These are phyloP conservation scores for Diplodia mutila DNA, from an alignment of 2,329 filamentous ascomycete species.

Conservation along the genomic window DNA sequence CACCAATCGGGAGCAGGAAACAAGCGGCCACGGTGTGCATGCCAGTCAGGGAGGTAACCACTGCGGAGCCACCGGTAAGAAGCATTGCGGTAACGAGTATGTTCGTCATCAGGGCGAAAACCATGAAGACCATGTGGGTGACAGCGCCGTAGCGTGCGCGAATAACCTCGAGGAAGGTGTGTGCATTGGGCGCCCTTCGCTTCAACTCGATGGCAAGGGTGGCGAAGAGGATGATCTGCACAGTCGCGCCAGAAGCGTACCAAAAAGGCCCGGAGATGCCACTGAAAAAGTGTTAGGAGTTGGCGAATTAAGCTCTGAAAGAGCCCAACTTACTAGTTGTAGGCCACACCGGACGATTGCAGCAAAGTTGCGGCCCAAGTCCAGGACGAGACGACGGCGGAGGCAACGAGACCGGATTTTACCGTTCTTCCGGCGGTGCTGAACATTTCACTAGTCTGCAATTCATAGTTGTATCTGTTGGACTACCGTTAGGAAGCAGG, in stretches of 20 bases:
- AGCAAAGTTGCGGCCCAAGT: conserved; percentile 87
- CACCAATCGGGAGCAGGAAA: conserved; percentile 79
- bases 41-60: conserved; percentile 67
- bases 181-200: conserved; percentile 82
- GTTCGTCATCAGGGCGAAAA: conserved; percentile 51
- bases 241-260: conserved; percentile 60
- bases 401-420: conserved; percentile 84
- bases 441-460: conserved; percentile 93
- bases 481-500: background rate
- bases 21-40: conserved; percentile 80
- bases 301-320: background rate
- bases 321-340: conserved; percentile 61
- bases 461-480: conserved; percentile 66
- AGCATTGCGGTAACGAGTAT: conserved; percentile 89
- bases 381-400: conserved; percentile 91
- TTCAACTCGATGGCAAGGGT: conserved; percentile 91
- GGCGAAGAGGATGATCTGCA: conserved; percentile 77
- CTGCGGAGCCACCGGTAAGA: conserved; percentile 79
- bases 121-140: conserved; percentile 69
- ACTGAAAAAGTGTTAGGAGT: conserved; percentile 4
- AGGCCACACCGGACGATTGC: conserved; percentile 80
- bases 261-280: conserved; percentile 69
- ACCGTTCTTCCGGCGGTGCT: conserved; percentile 85
- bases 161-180: conserved; percentile 82
- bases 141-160: conserved; percentile 74